phyloP scores from a whole-genome alignment of 176 grass and related monocot genomes.

The Oryza meridionalis region DNA sequence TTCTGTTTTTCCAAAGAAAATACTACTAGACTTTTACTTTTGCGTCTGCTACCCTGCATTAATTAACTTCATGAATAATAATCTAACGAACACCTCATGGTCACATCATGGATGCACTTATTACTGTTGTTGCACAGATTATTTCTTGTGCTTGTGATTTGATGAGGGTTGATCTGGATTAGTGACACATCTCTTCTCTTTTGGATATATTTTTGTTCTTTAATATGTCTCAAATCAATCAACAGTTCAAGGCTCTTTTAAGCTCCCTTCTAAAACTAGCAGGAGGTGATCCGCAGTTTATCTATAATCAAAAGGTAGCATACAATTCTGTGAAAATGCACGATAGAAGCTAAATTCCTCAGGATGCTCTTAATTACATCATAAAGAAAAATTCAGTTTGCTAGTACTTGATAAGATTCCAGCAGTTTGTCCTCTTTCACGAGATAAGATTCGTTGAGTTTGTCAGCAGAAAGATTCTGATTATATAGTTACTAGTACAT shows the following conservation, averaged over 20 bases:
- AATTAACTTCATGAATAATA: conserved; percentile 42
- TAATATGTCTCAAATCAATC: conserved; percentile 48
- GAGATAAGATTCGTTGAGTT: conserved; percentile 21
- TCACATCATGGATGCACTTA: conserved; percentile 54
- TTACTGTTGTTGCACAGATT: conserved; percentile 47
- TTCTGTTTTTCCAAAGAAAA: background rate
- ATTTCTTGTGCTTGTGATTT: conserved; percentile 65
- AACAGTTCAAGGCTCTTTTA: background rate
- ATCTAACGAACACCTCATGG: conserved; percentile 56
- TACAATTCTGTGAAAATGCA: conserved; percentile 38
- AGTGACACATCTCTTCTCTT: conserved; percentile 36
- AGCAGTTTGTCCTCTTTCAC: conserved; percentile 45
- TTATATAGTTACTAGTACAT: background rate
- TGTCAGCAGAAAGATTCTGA: conserved; percentile 44
- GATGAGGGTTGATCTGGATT: conserved; percentile 33
- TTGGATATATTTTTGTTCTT: conserved; percentile 36
- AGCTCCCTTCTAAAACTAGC: background rate
- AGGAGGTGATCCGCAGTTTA: background rate
- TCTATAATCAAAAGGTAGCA: conserved; percentile 15
- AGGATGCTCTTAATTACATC: conserved; percentile 12
- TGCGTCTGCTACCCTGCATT: conserved; percentile 14
- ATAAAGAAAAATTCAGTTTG: conserved; percentile 5
- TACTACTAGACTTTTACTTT: background rate
- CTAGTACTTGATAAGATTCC: conserved; percentile 45
- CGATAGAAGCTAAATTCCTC: conserved; percentile 21